Base-by-base conservation (phyloP, 352 stramenopile species). In the Thraustotheca clavata region DNA sequence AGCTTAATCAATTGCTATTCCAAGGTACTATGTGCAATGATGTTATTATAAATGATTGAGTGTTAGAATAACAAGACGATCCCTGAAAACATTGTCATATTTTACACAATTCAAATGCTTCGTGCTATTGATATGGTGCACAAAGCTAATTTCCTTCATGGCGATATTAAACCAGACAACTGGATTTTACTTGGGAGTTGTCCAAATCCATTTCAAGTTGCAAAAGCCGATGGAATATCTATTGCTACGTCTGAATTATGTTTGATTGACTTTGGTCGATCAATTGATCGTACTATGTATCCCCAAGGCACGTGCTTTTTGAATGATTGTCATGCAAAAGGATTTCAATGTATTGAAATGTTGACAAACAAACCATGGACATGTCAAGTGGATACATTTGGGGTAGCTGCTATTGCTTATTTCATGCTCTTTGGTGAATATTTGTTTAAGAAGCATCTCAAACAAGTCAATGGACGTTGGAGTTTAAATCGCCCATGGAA, bases 121-220 rank as follows among this genome's bases (percentile, higher is more conserved):
- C 70, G 68, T n/a, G 75, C 74, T 12, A 69, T 92, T 34, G 79
- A 91, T 40, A 31, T 80, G 16, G 69, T 95, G 33, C 86, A 95
- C 43, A 32, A 48, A 8, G 73, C 73, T 6, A 69, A 81, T 0
- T 66, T 95, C 65, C 70, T 95, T 4, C 86, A 95, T 39, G 86
- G 86, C 26, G 86, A 95, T 54, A 76, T 95, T 43, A 95, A 95
- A 60, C 86, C 86, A 7, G 84, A 95, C 43, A 95, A 95, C 62
- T 95, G 86, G 86, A 67, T 95, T 11, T 62, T 95, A 31, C 66
- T 73, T 27, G 69, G 78, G 35, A 34, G 20, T 67, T 59, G 9
- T 46, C 52, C 33, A 67, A 34, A 73, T 68, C 71, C 43, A 2
- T 52, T 39, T 26, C 65, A 24, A 34, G 31, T 8, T 24, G 55